Base-by-base conservation (phyloP, 192 early-diverging fungal species). In the Lobulomyces angularis region DNA sequence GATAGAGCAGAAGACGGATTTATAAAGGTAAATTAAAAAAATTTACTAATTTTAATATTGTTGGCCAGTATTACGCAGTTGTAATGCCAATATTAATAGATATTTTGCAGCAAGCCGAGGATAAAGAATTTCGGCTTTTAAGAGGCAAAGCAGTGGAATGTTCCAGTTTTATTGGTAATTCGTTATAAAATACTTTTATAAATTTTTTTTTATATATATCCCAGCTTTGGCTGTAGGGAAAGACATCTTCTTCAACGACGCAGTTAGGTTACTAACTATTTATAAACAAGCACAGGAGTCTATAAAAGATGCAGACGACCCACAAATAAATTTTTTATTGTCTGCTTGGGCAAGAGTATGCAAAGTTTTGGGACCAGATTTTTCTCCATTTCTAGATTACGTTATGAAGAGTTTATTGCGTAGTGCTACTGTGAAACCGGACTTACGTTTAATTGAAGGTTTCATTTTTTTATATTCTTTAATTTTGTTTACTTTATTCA, bases 131-230 rank as follows among this genome's bases (percentile, higher is more conserved):
- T 68, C 77, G 90, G 19, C 57, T 87, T 40, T 69, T 99, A 62
- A 82, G 92, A 22, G 90, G 93, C 43, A 96, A 96, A 66, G 78
- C 93, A 2, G 83, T 99, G 59, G 96, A 99, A 65, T 99, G 96
- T 56, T 86, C 91, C 19, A 87, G 82, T 37, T 71, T 96, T 41
- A 86, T 97, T 45, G 89, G 53, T 33, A 36, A 34, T 22, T 8
- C 9, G 49, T 45, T 8, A 43, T 18, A 16, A n/a, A 12, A 41
- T 34, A 46, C 46, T 46, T 35, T 51, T 22, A n/a, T 51, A 38
- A 38, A 21, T 17, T 14, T 11, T 21, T 38, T 7, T 8, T 20
- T 37, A n/a, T 35, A 11, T 6, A 8, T 16, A n/a, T 46, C 8
- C 6, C 47, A 49, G 48, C 85, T 41, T 61, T 94, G 46, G 89